phyloP scores from a whole-genome alignment of 306 rosid species.

The Amphicarpaea edgeworthii region DNA sequence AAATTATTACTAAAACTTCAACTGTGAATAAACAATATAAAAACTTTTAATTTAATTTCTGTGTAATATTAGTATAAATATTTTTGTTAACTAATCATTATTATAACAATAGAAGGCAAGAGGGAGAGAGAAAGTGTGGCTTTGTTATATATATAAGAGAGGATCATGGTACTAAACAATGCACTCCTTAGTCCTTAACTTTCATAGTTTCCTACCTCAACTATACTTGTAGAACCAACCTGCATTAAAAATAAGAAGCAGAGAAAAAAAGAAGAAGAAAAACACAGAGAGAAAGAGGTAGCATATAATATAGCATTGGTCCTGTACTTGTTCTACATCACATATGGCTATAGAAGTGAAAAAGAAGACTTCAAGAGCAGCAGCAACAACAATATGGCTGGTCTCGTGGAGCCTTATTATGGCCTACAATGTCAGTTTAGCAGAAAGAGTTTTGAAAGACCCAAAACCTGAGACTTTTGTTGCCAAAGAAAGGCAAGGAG shows the following conservation, averaged over 20 bases:
- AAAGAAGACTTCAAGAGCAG: constrained; percentile 45
- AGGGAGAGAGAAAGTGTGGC: constrained; percentile 19
- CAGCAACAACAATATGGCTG: constrained; percentile 51
- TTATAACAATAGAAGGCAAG: no score
- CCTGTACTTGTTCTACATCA: constrained; percentile 11
- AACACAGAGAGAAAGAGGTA: neutral
- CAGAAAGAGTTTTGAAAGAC: constrained; percentile 66
- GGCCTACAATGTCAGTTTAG: constrained; percentile 53
- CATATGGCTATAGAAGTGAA: constrained; percentile 56
- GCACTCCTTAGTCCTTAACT: constrained; percentile 34
- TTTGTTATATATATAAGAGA: constrained; percentile 39
- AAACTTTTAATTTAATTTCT: neutral
- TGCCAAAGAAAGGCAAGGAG: constrained; percentile 43
- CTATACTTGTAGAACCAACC: constrained; percentile 20
- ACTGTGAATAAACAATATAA: neutral
- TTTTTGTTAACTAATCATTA: no score
- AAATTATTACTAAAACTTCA: neutral
- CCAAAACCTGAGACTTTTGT: constrained; percentile 24
- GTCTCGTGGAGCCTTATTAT: constrained; percentile 52
- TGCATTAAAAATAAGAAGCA: neutral
- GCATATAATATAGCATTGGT: constrained; percentile 17
- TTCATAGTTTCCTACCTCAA: constrained; percentile 31
- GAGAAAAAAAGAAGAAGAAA: neutral
- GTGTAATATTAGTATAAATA: no score
- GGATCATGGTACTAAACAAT: constrained; percentile 19